Conservation (phyloP, 805 yeast species). For the Scheffersomyces amazonensis region DNA sequence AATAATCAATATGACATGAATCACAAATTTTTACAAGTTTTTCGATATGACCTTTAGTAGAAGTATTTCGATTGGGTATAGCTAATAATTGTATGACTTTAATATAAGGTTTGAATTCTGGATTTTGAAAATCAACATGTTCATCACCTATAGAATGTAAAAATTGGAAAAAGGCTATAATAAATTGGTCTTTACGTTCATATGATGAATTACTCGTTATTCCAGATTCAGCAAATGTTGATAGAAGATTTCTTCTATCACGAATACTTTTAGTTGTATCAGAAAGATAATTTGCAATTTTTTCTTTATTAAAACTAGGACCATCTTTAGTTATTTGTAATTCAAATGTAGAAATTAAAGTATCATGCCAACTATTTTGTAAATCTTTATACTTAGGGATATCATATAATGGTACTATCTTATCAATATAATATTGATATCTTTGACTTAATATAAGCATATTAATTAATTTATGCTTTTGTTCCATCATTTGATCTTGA, state of each 20-base stretch:
- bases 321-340: constrained; percentile 10
- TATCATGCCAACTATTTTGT: constrained; percentile 19
- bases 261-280: constrained; percentile 7
- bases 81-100: constrained; percentile 17
- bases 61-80: too few species aligned
- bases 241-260: constrained; percentile 19
- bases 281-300: constrained; percentile 13
- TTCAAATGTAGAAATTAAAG: constrained; percentile 20
- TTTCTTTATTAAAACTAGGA: constrained; percentile 9
- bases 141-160: constrained; percentile 14
- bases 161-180: constrained; percentile 14
- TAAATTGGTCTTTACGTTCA: constrained; percentile 10
- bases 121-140: constrained; percentile 14
- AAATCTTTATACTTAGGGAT: neutral
- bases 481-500: constrained; percentile 14
- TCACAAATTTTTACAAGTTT: too few species aligned
- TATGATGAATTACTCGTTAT: constrained; percentile 11
- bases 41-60: too few species aligned
- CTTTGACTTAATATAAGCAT: constrained; percentile 24
- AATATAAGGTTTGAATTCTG: constrained; percentile 15
- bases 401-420: constrained; percentile 15
- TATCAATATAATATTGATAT: constrained; percentile 16
- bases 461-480: constrained; percentile 21
- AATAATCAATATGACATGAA: constrained; percentile 2
- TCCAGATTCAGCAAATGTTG: constrained; percentile 14